Conservation (phyloP, 1,284 basidiomycete genomes). For the Caloboletus firmus region DNA sequence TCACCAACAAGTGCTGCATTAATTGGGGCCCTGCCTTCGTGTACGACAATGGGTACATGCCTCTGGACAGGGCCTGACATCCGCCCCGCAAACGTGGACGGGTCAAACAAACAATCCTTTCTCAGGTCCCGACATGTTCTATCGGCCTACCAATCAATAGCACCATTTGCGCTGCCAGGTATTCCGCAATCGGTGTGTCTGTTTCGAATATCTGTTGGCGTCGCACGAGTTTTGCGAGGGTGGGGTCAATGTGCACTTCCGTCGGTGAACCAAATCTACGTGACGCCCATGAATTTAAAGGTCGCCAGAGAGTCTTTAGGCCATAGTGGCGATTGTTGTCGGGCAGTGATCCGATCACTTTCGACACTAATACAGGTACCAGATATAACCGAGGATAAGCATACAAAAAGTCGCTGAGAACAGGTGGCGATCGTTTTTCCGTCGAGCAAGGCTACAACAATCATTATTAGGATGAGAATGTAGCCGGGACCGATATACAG, state of each 20-base stretch:
- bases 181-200: no score
- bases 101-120: neutral
- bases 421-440: neutral
- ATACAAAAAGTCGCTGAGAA: neutral
- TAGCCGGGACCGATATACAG: no score
- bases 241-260: no score
- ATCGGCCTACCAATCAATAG: neutral
- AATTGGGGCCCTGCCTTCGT: no score
- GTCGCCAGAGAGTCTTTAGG: no score
- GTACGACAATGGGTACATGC: neutral
- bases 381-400: neutral
- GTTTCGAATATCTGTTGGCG: neutral
- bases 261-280: no score
- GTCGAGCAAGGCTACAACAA: neutral
- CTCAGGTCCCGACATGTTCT: neutral
- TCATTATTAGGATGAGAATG: no score
- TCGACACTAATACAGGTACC: neutral
- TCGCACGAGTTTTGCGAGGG: neutral
- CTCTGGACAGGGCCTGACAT: neutral
- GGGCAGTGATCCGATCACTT: neutral
- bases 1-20: neutral
- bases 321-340: neutral
- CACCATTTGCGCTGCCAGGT: neutral
- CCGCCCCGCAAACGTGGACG: neutral
- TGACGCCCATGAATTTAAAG: no score